Conservation (phyloP, 352 stramenopile genomes). For the Elongisporangium senticosum region DNA sequence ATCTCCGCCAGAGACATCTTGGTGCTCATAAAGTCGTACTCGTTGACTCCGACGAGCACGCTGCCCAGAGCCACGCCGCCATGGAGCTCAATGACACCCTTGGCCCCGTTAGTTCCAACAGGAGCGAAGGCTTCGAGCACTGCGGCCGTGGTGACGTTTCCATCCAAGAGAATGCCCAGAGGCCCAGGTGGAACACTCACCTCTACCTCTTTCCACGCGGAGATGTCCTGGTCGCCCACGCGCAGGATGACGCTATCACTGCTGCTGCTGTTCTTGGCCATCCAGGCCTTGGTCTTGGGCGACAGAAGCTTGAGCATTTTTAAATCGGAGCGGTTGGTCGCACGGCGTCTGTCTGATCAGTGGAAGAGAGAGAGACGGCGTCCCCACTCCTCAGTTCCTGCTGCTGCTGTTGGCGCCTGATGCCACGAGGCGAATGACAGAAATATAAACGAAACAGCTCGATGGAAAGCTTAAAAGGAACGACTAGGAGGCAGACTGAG, state of each 20-base stretch:
- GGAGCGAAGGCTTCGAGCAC: constrained; percentile 55
- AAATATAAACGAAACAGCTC: background rate
- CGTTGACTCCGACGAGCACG: constrained; percentile 60
- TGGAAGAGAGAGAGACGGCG: background rate
- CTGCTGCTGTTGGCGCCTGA: background rate
- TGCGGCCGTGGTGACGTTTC: constrained; percentile 20
- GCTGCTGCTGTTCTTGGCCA: background rate
- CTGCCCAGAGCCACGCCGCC: constrained; percentile 33
- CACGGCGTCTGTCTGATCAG: background rate
- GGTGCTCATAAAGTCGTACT: constrained; percentile 33
- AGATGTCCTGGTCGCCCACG: background rate
- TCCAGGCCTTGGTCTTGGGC: background rate
- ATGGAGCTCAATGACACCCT: constrained; percentile 42
- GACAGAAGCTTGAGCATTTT: background rate
- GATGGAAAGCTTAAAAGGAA: background rate
- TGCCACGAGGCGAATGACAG: background rate
- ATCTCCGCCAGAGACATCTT: constrained; percentile 38
- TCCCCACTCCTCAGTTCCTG: background rate
- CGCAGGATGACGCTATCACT: background rate
- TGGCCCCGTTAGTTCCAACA: constrained; percentile 17
- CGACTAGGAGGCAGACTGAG: no score
- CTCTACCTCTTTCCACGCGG: constrained; percentile 27
- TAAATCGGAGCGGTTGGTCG: background rate
- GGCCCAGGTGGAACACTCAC: constrained; percentile 43
- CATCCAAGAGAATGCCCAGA: constrained; percentile 59